A percentile compares a stretch with the other conserved stretches of the same genome.
Evolutionary conservation across 805 yeast species (phyloP).

Genomic region (Zygosaccharomyces pseudorouxii): DNA sequence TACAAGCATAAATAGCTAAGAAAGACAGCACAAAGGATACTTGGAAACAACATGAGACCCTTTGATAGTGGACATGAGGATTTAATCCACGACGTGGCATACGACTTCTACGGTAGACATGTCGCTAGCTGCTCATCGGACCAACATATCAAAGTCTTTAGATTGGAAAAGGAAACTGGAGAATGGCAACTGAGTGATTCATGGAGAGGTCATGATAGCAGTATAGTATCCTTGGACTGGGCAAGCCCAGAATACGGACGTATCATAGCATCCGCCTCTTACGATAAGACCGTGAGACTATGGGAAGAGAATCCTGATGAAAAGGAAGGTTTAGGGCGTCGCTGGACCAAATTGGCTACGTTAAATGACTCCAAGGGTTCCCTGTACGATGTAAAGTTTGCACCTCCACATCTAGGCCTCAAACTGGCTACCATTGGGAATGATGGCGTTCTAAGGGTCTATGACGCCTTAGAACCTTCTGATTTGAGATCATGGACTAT

Average conservation of each 20-base stretch:
- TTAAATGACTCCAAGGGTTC: conserved; percentile 87
- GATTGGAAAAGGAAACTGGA: conserved; percentile 57
- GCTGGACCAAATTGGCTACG: conserved; percentile 76
- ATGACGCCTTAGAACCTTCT: conserved; percentile 87
- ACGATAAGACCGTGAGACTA: conserved; percentile 80
- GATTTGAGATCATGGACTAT: conserved; percentile 79
- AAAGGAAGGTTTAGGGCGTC: conserved; percentile 66
- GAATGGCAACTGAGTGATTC: conserved; percentile 82
- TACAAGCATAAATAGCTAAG: neutral
- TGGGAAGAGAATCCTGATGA: conserved; percentile 91
- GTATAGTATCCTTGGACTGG: conserved; percentile 79
- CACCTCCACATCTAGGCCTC: conserved; percentile 78
- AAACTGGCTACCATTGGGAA: conserved; percentile 82
- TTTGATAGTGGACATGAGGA: conserved; percentile 91
- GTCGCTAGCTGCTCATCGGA: conserved; percentile 94
- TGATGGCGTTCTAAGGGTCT: conserved; percentile 80
- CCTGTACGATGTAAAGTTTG: conserved; percentile 82
- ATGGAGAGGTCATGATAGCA: conserved; percentile 94
- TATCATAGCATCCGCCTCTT: conserved; percentile 80
- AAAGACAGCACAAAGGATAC: conserved; percentile 1
- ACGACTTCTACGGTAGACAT: conserved; percentile 88
- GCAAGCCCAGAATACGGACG: conserved; percentile 94
- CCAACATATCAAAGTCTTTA: conserved; percentile 87
- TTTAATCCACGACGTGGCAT: conserved; percentile 81
- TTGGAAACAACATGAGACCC: conserved; percentile 47